Conservation (phyloP, 2,329 filamentous ascomycete species). For the Aspergillus carbonarius region DNA sequence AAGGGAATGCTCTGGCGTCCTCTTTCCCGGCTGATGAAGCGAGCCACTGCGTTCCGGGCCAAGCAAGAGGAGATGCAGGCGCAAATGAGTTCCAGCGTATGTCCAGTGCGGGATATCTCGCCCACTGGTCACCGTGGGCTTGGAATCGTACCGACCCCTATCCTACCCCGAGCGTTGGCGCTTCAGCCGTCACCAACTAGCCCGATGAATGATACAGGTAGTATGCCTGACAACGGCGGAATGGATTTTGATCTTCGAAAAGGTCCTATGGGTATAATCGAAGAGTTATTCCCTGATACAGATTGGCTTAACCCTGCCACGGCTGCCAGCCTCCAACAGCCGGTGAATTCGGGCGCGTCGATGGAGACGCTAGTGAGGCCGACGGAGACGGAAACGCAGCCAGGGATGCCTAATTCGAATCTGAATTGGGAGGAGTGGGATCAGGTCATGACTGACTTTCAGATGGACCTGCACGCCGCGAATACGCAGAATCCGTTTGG, state of each 20-base stretch:
- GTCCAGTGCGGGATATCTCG: constrained; percentile 1
- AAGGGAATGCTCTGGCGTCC: constrained; percentile 64
- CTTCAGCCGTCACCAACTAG: constrained; percentile 7
- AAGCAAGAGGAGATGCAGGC: constrained; percentile 43
- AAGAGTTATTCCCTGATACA: constrained; percentile 30
- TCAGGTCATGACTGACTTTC: constrained; percentile 41
- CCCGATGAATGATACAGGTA: constrained; percentile 9
- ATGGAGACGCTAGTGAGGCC: constrained; percentile 12
- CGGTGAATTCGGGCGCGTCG: constrained; percentile 8
- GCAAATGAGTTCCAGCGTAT: constrained; percentile 19
- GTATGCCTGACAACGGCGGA: constrained; percentile 6
- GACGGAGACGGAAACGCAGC: constrained; percentile 9
- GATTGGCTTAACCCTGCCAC: constrained; percentile 23
- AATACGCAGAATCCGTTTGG: constrained; percentile 18
- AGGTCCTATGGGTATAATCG: constrained; percentile 25
- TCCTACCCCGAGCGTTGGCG: constrained; percentile 22
- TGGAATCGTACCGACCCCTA: constrained; percentile 11
- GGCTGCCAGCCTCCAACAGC: constrained; percentile 12
- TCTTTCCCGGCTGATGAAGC: constrained; percentile 59
- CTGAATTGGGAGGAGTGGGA: constrained; percentile 39
- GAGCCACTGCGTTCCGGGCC: constrained; percentile 55
- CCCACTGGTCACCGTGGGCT: constrained; percentile 5
- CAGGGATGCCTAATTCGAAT: constrained; percentile 17
- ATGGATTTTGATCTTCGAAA: constrained; percentile 27
- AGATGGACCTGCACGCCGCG: constrained; percentile 34